Evolutionary conservation across 1,284 basidiomycete species (phyloP), one percentile per base, ranked within the genome.

Genomic region (Rhodotorula sp.): DNA sequence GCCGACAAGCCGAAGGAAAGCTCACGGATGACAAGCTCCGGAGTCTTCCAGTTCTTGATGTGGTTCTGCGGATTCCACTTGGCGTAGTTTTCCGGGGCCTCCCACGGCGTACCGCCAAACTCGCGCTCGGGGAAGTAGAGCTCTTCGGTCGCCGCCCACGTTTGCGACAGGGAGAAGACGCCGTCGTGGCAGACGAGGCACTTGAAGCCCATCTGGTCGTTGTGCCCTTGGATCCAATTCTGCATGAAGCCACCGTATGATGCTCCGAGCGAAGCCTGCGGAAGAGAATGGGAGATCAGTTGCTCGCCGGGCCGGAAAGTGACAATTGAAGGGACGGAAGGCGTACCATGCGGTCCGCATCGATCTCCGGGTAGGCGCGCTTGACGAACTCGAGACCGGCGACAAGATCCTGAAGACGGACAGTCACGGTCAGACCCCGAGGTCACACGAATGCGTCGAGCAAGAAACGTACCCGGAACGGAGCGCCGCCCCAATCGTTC

Each of bases 211-310:
- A 91, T 91, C 8, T 84, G 69, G 71, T 93, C 89, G 22, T 93
- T 92, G 80, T 95, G 91, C 0, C 93, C 91, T 64, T 94, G 90
- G 71, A 95, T 93, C 91, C 91, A 96, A 80, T 93, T 95, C 59
- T 80, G 49, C 70, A 76, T 76, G 63, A 56, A 74, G 10, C 82
- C 83, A 48, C 83, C 83, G 67, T 82, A 83, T 12, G 76, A 78
- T 0, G 80, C 69, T 57, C 54, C 53, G 44, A 37, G 26, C 1
- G 24, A 42, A 24, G 45, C 62, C 66, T 42, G 49, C 42, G 10
- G 3, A 6, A 15, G 7, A 24, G 17, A 6, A 33, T 12, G 24
- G 45, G 17, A 5, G 18, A 49, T 48, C 33, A 54, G 42, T 20
- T 3, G 18, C 3, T 24, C 15, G n/a, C n/a, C 15, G 37, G 18